These are phyloP conservation scores for Didymella arachidicola DNA, from an alignment of 2,329 filamentous ascomycete genomes.

Conservation along the genomic window DNA sequence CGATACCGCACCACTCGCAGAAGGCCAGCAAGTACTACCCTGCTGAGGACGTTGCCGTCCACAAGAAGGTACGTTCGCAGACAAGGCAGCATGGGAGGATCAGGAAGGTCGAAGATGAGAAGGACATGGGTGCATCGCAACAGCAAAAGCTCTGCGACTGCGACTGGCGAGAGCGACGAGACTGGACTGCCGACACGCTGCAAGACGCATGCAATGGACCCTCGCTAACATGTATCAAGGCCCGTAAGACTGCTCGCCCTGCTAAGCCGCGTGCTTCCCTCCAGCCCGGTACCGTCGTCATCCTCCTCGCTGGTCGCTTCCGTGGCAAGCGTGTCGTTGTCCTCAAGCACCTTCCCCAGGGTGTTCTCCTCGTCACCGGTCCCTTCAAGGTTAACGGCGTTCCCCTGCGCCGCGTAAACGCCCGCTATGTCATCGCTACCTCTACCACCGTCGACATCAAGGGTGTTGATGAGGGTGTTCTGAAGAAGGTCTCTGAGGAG, in stretches of 20 bases:
- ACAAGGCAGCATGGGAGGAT: conserved; percentile 23
- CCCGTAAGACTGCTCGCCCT: conserved; percentile 91
- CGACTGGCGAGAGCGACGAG: conserved; percentile 13
- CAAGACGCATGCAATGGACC: conserved; percentile 20
- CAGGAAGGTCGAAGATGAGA: conserved; percentile 25
- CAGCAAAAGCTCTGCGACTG: conserved; percentile 12
- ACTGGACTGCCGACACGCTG: conserved; percentile 12
- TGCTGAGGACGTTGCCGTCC: conserved; percentile 85
- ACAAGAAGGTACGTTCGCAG: conserved; percentile 85
- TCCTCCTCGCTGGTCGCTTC: conserved; percentile 99
- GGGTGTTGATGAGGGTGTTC: conserved; percentile 74
- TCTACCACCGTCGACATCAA: conserved; percentile 83
- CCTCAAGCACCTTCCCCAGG: conserved; percentile 96
- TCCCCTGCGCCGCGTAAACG: conserved; percentile 90
- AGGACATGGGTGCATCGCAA: conserved; percentile 20
- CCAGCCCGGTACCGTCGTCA: conserved; percentile 93
- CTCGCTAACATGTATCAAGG: conserved; percentile 62
- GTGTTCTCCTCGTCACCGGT: conserved; percentile 97
- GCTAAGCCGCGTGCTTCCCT: conserved; percentile 88
- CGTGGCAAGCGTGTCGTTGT: conserved; percentile 99
- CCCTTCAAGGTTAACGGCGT: conserved; percentile 99
- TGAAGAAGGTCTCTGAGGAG: conserved; percentile 80
- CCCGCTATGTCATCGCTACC: conserved; percentile 92
- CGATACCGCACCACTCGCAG: conserved; percentile 83
- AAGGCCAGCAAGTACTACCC: conserved; percentile 99